A percentile compares a stretch with the other conserved stretches of the same genome.
These are phyloP conservation scores for Cystofilobasidium ferigula DNA, from an alignment of 768 basidiomycete species.

Conservation along the genomic window DNA sequence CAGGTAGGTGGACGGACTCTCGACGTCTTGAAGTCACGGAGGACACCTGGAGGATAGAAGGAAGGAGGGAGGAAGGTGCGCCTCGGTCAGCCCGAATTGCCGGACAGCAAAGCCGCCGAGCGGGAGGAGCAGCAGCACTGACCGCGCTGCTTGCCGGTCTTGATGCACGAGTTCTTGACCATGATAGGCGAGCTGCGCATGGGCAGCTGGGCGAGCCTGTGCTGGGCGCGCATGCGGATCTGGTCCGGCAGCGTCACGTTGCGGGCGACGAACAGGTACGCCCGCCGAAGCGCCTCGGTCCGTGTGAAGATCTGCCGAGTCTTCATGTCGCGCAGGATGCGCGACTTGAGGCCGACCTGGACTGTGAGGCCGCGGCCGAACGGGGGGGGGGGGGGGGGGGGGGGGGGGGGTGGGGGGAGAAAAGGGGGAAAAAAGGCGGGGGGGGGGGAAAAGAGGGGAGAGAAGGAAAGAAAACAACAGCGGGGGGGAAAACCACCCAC, in stretches of 20 bases:
- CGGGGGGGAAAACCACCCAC: too few species aligned
- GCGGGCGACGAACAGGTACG: constrained; percentile 85
- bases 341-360: not conserved
- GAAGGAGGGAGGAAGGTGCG: not conserved
- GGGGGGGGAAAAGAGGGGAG: not conserved
- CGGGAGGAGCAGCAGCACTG: constrained; percentile 26
- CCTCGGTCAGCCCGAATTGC: not conserved
- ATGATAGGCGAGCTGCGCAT: constrained; percentile 71
- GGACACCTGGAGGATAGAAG: constrained; percentile 3
- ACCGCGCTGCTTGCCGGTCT: constrained; percentile 75
- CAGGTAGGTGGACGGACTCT: constrained; percentile 6
- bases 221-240: constrained; percentile 82
- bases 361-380: not conserved
- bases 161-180: constrained; percentile 78
- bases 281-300: constrained; percentile 72
- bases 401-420: too few species aligned
- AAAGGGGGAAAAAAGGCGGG: too few species aligned
- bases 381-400: too few species aligned
- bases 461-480: not conserved
- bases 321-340: constrained; percentile 23
- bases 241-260: constrained; percentile 79
- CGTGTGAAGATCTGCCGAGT: constrained; percentile 13
- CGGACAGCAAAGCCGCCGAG: too few species aligned
- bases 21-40: constrained; percentile 13
- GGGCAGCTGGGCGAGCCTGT: constrained; percentile 61